Evolutionary conservation across 1,284 basidiomycete genomes (phyloP), one percentile per base, ranked within the genome.

Genomic region (Cronartium quercuum): DNA sequence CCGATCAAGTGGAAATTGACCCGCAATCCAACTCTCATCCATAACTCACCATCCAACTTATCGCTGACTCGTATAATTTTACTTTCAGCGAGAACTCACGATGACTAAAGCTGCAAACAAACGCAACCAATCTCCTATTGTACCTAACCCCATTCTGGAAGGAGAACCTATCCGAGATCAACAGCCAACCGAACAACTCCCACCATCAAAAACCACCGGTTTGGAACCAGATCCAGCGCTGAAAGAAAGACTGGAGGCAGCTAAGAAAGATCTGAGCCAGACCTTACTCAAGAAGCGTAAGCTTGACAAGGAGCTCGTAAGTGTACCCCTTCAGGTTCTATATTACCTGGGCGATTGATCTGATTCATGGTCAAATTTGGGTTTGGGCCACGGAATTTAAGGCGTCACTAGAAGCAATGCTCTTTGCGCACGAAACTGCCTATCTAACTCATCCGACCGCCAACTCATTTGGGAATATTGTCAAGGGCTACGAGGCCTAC

Each of bases 401-500:
- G 71, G 40, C 63, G 6, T 47, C 64, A 34, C 62, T 75, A 38
- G 71, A 75, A 75, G 41, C 71, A 3, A 66, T 65, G 6, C 34
- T 75, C 5, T 75, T 66, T 42, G 65, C 64, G 9, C 55, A 66
- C 34, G 71, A 75, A 47, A 75, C 71, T 7, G 55, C 71, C n/a
- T 75, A 75, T 41, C 57, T 75, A 15, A 75, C 71, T 29, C 62
- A 75, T 29, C 71, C 71, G 24, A 57, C 71, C 3, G 63, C 71
- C 29, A 75, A 75, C 57, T 42, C 65, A 24, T 75, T 75, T 61
- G 71, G 71, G 2, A 75, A 75, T 58, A 75, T 75, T 35, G 71
- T 75, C 40, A 75, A 75, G 40, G 71, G 71, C 4, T 75, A 75
- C 65, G 71, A 75, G 41, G 71, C 64, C n/a, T 75, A 75, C 37